phyloP scores from a whole-genome alignment of 1,284 basidiomycete species.

The Tilletia indica region DNA sequence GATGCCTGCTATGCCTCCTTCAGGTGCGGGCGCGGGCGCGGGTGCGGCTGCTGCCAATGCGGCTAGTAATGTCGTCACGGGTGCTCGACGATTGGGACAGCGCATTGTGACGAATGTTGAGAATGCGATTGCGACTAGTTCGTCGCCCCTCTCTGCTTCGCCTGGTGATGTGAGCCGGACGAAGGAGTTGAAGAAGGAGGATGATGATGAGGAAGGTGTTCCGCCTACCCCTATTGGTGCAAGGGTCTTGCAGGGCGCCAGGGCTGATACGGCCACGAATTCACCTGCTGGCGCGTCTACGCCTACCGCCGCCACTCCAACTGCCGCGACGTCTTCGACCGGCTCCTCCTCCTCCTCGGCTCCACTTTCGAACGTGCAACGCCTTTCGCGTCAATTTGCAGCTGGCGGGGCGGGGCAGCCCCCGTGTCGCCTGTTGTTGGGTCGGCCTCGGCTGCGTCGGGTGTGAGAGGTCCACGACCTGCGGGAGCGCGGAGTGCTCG shows the following conservation, averaged over 20 bases:
- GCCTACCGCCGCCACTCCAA: neutral
- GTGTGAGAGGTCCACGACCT: slow-evolving; percentile 20
- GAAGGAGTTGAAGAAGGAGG: slow-evolving; percentile 26
- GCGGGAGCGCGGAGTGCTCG: slow-evolving; percentile 19
- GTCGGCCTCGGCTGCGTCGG: neutral
- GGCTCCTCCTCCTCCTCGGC: slow-evolving; percentile 14
- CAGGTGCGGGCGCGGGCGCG: slow-evolving; percentile 10
- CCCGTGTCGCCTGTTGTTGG: neutral
- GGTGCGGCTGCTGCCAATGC: slow-evolving; percentile 60
- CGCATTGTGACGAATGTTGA: slow-evolving; percentile 12
- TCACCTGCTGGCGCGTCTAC: neutral
- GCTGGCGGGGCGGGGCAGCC: neutral
- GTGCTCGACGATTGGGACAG: neutral
- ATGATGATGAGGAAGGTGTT: slow-evolving; percentile 27
- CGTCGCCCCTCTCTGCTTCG: slow-evolving; percentile 57
- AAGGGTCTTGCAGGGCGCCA: slow-evolving; percentile 33
- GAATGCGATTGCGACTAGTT: slow-evolving; percentile 57
- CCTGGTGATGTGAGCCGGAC: slow-evolving; percentile 26
- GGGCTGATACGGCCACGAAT: neutral
- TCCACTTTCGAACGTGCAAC: slow-evolving; percentile 41
- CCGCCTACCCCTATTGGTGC: slow-evolving; percentile 32
- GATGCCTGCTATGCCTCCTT: slow-evolving; percentile 26
- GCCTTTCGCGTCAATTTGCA: slow-evolving; percentile 41
- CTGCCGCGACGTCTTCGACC: neutral
- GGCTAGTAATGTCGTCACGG: slow-evolving; percentile 58